Evolutionary conservation across 106 monocot species (phyloP), one percentile per base, ranked within the genome.

Genomic region (Acanthochlamys bracteata): DNA sequence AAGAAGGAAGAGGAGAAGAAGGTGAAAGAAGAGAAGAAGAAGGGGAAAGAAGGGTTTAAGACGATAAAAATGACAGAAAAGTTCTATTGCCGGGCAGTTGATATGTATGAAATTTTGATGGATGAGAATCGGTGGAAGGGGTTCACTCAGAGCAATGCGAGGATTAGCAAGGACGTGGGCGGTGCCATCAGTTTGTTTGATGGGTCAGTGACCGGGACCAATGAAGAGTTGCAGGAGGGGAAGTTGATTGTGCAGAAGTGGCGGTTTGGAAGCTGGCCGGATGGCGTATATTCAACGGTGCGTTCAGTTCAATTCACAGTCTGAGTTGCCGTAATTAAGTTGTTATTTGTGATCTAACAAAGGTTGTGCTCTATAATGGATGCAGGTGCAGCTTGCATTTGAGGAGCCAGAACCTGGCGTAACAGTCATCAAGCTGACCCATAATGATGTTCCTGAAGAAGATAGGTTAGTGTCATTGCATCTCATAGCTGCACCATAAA

Each of bases 111-210:
- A 69, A 92, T 98, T 24, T 45, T 98, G 66, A 91, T 98, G 91
- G 91, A 98, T 57, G 96, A 98, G 88, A 91, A 88, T 53, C 39
- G 96, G 46, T 98, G 96, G 96, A 98, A 92, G 73, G 91, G 96
- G 8, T 98, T 98, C 60, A 98, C 96, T 2, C 91, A 98, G 85
- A 98, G 96, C 65, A 91, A 91, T 57, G 91, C 91, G 3, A 80
- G 77, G 76, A 92, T 98, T 22, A 85, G 83, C 33, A 88, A 53
- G 72, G 96, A 98, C 49, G 80, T 98, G 1, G 91, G 85, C 2
- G 91, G 96, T 4, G 52, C 73, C 63, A 85, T 98, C 70, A 91
- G 91, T 68, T 55, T 98, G 22, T 98, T 98, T 4, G 91, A 98
- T 55, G 96, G 91, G 27, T 85, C 96, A 17, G 80, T 98, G 27